These are phyloP conservation scores for Leccinum aurantiacum DNA, from an alignment of 768 basidiomycete genomes.

Conservation along the genomic window DNA sequence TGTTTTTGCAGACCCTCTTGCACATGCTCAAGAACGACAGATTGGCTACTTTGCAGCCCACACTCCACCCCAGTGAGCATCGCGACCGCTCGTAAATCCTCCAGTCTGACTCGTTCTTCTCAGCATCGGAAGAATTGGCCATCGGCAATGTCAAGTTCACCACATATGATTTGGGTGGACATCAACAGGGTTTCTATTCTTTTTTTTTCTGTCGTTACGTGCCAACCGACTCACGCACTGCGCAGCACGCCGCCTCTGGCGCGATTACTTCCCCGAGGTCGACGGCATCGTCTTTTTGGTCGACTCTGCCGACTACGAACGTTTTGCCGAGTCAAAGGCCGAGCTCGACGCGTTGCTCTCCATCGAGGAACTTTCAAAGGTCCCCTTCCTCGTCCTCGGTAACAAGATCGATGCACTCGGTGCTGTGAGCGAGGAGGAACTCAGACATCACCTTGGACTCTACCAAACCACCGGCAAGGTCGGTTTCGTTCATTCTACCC, in stretches of 20 bases:
- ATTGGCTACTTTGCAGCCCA: conserved; percentile 95
- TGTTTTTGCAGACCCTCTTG: conserved; percentile 68
- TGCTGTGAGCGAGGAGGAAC: conserved; percentile 95
- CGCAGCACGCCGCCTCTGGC: conserved; percentile 94
- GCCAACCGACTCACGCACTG: background rate
- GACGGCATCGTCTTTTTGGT: conserved; percentile 99
- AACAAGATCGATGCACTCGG: conserved; percentile 99
- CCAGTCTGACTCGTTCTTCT: conserved; percentile 9
- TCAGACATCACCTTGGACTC: conserved; percentile 91
- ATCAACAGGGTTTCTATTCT: conserved; percentile 76
- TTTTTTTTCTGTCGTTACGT: background rate
- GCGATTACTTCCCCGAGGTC: conserved; percentile 99
- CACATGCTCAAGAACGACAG: conserved; percentile 99
- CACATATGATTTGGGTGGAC: conserved; percentile 97
- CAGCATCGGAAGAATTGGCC: conserved; percentile 97
- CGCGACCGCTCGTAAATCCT: background rate
- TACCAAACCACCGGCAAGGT: conserved; percentile 99
- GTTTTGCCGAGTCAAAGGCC: conserved; percentile 94
- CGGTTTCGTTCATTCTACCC: conserved; percentile 10
- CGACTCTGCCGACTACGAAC: conserved; percentile 95
- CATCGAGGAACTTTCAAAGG: conserved; percentile 93
- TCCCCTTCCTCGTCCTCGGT: conserved; percentile 96
- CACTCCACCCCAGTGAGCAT: conserved; percentile 92
- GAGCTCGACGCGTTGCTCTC: conserved; percentile 95
- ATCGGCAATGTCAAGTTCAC: conserved; percentile 99